Percentiles rank a stretch among this genome's conserved stretches.
Evolutionary conservation across 2,329 filamentous ascomycete species (phyloP).

Genomic region (Fusarium tjaetaba): DNA sequence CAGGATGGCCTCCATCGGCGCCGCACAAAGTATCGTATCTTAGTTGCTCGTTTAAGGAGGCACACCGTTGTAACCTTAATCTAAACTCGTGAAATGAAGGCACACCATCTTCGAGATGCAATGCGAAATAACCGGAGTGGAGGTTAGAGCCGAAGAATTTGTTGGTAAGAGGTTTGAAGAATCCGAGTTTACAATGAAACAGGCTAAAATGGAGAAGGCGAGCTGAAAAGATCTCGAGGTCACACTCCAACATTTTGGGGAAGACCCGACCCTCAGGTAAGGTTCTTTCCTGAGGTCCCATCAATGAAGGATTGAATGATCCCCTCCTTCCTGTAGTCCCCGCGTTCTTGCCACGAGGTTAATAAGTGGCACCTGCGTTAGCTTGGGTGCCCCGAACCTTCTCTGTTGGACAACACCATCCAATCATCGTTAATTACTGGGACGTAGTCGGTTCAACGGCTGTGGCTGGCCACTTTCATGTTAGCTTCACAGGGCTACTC

Average conservation of each 20-base stretch:
- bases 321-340: not conserved
- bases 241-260: not conserved
- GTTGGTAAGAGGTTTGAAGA: not conserved
- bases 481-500: not conserved
- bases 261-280: not conserved
- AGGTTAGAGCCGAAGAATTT: not conserved
- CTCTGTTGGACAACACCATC: not conserved
- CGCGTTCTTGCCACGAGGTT: conserved; percentile 6
- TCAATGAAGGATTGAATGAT: not conserved
- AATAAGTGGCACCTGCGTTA: conserved; percentile 27
- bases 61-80: conserved; percentile 10
- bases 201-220: conserved; percentile 5
- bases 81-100: conserved; percentile 8
- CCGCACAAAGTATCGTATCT: not conserved
- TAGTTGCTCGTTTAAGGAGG: not conserved
- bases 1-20: not conserved
- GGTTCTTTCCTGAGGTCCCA: not conserved
- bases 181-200: not conserved
- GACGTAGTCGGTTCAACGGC: not conserved
- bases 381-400: not conserved
- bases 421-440: not conserved
- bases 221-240: conserved; percentile 11
- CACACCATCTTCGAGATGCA: not conserved
- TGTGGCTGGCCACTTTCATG: conserved; percentile 11
- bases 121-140: conserved; percentile 1